Evolutionary conservation across 2,329 filamentous ascomycete genomes (phyloP), one percentile per base, ranked within the genome.

Genomic region (Calycina herbarum): DNA sequence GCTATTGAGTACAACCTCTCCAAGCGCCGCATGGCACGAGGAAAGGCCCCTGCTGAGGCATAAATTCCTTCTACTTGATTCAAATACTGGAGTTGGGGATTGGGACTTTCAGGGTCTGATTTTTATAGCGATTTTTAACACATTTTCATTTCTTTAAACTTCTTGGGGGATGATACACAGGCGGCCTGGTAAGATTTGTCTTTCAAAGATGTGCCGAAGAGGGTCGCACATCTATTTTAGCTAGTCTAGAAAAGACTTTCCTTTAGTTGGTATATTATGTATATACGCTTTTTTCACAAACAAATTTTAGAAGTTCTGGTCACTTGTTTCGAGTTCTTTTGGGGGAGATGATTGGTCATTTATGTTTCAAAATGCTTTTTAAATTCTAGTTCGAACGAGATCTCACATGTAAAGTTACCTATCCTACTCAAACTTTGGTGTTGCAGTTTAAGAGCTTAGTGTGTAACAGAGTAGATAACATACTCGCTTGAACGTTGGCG

Each of bases 1-100:
- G 85, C 87, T 48, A 78, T 89, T 64, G 85, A 83, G 73, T 88
- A 84, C 77, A 75, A 74, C 71, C 71, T 76, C 67, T 69, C 65
- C 70, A 77, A 76, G 67, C 75, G 76, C 70, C 74, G 73, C 66
- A 51, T 51, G 45, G 45, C 45, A 51, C 45, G 45, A 51, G 45
- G 45, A 20, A 51, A 51, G 45, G n/a, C n/a, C n/a, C 45, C 45
- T 11, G 8, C 45, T 11, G 11, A 15, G n/a, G 45, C n/a, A 24
- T 51, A 51, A 51, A 24, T 24, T 24, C n/a, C n/a, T 51, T 27
- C 10, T 10, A 24, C 45, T 38, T 38, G 35, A 38, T 51, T 15
- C 20, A 20, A 10, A 24, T 7, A 11, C 27, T 24, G n/a, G 20
- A 24, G 20, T 24, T 51, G 45, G n/a, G 20, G 8, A 11, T 51